These are phyloP conservation scores for Cercospora sojina DNA, from an alignment of 2,329 filamentous ascomycete genomes.

Conservation along the genomic window DNA sequence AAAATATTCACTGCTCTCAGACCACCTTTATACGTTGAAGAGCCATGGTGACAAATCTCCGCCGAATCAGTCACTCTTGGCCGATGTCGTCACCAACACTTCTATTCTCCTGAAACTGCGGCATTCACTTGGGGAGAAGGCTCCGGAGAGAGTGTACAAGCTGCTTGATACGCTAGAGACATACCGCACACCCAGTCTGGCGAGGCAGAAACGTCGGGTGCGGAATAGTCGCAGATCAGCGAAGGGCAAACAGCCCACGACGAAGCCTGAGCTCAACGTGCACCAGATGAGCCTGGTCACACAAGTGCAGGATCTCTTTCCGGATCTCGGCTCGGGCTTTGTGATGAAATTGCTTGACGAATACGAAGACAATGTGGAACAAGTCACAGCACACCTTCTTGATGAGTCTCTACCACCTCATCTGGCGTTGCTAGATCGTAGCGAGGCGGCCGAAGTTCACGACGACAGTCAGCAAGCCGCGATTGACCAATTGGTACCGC, in stretches of 20 bases:
- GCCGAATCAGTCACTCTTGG: constrained; percentile 63
- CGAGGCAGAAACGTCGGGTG: constrained; percentile 53
- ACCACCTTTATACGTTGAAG: constrained; percentile 81
- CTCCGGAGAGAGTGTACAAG: constrained; percentile 58
- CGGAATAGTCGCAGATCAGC: constrained; percentile 67
- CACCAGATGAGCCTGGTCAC: constrained; percentile 82
- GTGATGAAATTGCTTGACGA: constrained; percentile 75
- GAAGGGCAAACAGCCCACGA: constrained; percentile 51
- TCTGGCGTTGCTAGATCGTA: constrained; percentile 63
- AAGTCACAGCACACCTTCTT: constrained; percentile 76
- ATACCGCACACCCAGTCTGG: constrained; percentile 57
- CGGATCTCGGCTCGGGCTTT: constrained; percentile 80
- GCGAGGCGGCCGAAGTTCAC: constrained; percentile 58
- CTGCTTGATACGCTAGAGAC: constrained; percentile 60
- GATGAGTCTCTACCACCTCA: constrained; percentile 72
- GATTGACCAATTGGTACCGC: constrained; percentile 53
- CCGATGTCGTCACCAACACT: constrained; percentile 77
- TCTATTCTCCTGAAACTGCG: constrained; percentile 67
- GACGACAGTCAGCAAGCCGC: constrained; percentile 24
- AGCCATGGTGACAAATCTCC: constrained; percentile 64
- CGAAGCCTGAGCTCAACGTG: constrained; percentile 61
- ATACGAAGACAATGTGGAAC: constrained; percentile 74
- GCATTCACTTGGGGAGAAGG: constrained; percentile 53
- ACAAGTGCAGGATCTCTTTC: constrained; percentile 91
- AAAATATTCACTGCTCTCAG: constrained; percentile 72